Base-by-base conservation (phyloP, 2,329 filamentous ascomycete species). In the Cladophialophora bantiana region DNA sequence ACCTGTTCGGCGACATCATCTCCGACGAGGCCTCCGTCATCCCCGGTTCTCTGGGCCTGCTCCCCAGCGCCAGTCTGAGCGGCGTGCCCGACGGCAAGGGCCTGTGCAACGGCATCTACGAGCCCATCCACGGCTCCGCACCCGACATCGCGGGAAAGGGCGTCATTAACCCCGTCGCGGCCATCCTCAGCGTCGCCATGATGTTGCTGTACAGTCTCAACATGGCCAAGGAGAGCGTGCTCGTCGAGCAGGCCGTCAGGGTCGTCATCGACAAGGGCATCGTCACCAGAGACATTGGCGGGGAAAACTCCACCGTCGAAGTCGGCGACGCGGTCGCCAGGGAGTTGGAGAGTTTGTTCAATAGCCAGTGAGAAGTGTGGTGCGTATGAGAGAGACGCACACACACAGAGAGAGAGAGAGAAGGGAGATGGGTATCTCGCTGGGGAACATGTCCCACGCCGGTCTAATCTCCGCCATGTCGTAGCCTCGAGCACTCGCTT, bases 1-100 rank as follows among this genome's bases (percentile, higher is more conserved):
- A 98, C 80, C 78, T 98, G 73, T 97, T 97, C 77, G 95, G 94
- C 70, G 94, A 98, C 79, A 98, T 98, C 77, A 93, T 99, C 76
- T 92, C 88, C 76, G 94, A 98, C 77, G 94, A 98, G 85, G 94
- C 94, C 4, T 94, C 90, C 74, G 94, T 96, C 59, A 98, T 98
- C 73, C 93, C 94, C 2, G 94, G 94, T 15, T 93, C 89, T 74
- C 88, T 98, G 73, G 94, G 95, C 35, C 83, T 98, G 71, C 82
- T 97, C 73, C 94, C 94, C 32, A 94, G 90, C 78, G 94, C 94
- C 12, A 95, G 90, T 79, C 82, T 98, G 77, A 91, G 89, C 71
- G 92, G 91, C 48, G 88, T 96, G 67, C 94, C 94, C 0, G 93
- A 96, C 78, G 92, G 92, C 15, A 74, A 72, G 50, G 71, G 67